Evolutionary conservation across 495 filamentous ascomycete genomes (phyloP).

Genomic region (Haplographium delicatum): DNA sequence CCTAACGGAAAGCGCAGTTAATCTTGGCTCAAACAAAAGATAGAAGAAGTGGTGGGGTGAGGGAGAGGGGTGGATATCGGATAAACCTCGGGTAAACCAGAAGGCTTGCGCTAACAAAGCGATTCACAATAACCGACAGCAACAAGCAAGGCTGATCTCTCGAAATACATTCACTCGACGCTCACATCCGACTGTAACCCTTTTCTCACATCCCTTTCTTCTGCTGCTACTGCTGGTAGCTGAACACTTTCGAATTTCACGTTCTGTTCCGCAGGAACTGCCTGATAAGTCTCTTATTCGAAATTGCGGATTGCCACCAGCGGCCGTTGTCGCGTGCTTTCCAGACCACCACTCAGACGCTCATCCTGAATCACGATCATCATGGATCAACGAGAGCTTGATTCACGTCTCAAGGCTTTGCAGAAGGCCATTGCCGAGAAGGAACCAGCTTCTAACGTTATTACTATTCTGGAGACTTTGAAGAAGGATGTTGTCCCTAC

Average conservation of each 20-base stretch:
- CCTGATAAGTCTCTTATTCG: no score
- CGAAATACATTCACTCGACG: not conserved
- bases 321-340: not conserved
- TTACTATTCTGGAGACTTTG: slow-evolving; percentile 68
- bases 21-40: no score
- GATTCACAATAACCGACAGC: not conserved
- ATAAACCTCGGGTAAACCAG: no score
- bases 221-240: no score
- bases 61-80: no score
- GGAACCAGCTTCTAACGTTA: slow-evolving; percentile 58
- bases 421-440: slow-evolving; percentile 67
- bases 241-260: no score
- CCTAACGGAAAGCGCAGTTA: no score
- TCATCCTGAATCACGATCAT: slow-evolving; percentile 1
- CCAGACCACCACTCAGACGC: not conserved
- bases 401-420: slow-evolving; percentile 63
- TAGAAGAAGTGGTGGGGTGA: no score
- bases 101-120: not conserved
- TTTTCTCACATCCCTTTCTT: not conserved
- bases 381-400: slow-evolving; percentile 82
- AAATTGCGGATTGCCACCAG: not conserved
- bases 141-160: slow-evolving; percentile 7
- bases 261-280: no score
- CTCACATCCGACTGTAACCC: not conserved
- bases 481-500: slow-evolving; percentile 74